Base-by-base conservation (phyloP, 192 early-diverging fungal species). In the Podila epigama region DNA sequence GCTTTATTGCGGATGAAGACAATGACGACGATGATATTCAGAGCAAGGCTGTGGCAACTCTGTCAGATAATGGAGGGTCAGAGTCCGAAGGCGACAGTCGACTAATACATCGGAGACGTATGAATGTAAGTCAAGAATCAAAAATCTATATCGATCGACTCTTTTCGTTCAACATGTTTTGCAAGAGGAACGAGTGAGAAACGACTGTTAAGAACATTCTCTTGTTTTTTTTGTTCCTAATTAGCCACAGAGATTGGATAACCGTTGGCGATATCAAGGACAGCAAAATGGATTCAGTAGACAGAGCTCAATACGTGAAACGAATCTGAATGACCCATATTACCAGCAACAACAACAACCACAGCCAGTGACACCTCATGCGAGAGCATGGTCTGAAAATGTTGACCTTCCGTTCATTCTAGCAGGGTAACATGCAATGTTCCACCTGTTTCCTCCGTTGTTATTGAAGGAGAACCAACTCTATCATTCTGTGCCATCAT, bases 391-490 rank as follows among this genome's bases (percentile, higher is more conserved):
- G 73, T 58, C 73, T 18, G 73, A 77, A 36, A 77, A 77, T 20
- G 73, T 77, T 4, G 73, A 77, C 34, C 51, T 77, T 35, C 73
- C 73, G 12, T 77, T 51, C 31, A 77, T 77, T 25, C 25, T 77
- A 7, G 50, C 73, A 3, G 73, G 73, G 73, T 77, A 77, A 5
- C 41, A 5, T 34, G 35, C 4, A 1, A 11, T 18, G 20, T 15
- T 22, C n/a, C 44, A 13, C 0, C 11, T 13, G 13, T 60, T 28
- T 32, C n/a, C 6, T 22, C 28, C 25, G 39, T 35, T 2, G 35
- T n/a, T 11, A 28, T 25, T 34, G 18, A 2, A 1, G 15, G 4
- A n/a, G 10, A 60, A 37, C 27, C 36, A 39, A 7, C 4, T 32
- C 27, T 40, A 29, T 28, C 40, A 16, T 32, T 36, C 18, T 10